Percentiles rank a stretch among this genome's conserved stretches.
Evolutionary conservation across 2,329 filamentous ascomycete species (phyloP).

Genomic region (Rachicladosporium sp.): DNA sequence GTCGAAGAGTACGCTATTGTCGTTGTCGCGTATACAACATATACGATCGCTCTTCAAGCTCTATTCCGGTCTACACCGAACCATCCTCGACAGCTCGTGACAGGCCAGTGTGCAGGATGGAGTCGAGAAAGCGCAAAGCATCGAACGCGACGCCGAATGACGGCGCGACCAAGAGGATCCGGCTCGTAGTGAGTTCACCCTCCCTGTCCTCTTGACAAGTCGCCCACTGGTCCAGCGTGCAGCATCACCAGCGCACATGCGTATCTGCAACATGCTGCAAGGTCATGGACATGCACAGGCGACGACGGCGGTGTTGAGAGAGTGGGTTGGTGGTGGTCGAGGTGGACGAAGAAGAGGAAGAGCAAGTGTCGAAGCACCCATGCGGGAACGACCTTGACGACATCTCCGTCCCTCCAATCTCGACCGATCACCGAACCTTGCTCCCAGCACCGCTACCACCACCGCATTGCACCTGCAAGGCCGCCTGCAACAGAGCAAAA

Average conservation of each 20-base stretch:
- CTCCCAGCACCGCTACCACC: slow-evolving; percentile 9
- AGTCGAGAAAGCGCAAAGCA: slow-evolving; percentile 42
- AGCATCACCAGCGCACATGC: neutral
- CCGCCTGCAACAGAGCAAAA: slow-evolving; percentile 1
- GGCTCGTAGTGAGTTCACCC: slow-evolving; percentile 5
- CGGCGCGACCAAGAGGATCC: slow-evolving; percentile 28
- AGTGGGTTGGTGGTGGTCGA: slow-evolving; percentile 1
- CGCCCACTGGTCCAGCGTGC: neutral
- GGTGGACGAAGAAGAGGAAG: slow-evolving; percentile 7
- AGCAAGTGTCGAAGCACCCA: slow-evolving; percentile 12
- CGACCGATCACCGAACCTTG: slow-evolving; percentile 10
- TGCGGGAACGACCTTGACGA: slow-evolving; percentile 12
- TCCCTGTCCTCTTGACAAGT: neutral
- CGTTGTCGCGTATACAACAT: too few species aligned
- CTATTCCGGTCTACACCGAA: too few species aligned
- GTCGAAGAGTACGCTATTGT: too few species aligned
- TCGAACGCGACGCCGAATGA: slow-evolving; percentile 36
- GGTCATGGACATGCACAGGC: neutral
- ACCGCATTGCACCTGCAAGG: neutral
- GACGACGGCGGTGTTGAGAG: slow-evolving; percentile 1
- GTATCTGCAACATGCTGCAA: slow-evolving; percentile 1
- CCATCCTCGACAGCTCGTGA: too few species aligned
- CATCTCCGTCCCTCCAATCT: slow-evolving; percentile 13
- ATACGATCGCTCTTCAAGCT: too few species aligned
- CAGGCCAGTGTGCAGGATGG: too few species aligned